Base-by-base conservation (phyloP, 169 alveolate genomes). In the Plasmodium knowlesi region DNA sequence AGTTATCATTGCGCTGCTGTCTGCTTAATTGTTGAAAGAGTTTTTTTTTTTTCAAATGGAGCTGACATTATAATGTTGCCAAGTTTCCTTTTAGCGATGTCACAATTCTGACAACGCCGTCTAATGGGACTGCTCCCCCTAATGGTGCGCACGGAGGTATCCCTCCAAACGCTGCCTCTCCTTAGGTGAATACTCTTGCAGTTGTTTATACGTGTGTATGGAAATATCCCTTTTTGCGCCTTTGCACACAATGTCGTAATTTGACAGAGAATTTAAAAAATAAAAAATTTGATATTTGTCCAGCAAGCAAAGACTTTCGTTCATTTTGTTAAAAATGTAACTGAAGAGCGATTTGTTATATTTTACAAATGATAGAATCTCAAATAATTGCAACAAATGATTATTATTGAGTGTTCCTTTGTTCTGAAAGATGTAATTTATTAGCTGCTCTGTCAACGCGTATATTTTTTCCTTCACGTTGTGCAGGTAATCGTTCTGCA, bases 291-390 rank as follows among this genome's bases (percentile, higher is more conserved):
- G 86, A 73, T 91, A 82, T 91, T 91, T 91, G 67, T 80, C 81
- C 57, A 91, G 61, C 39, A 91, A 54, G 72, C 84, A 91, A 37
- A 91, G 82, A 39, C 39, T 82, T 41, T 74, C 76, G 22, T 28
- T 91, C 78, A 91, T 81, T 91, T 71, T 43, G 46, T 91, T 81
- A 39, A 91, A 81, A 28, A 91, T 91, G 67, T 74, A 91, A 78
- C 92, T 46, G 84, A 91, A 91, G 37, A 91, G 46, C 16, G 12
- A n/a, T 82, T 91, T 91, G 37, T 91, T 91, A 82, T 91, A 91
- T 70, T 91, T 80, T 34, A 91, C 83, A 82, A 32, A 91, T 46
- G 95, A 91, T 1, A 91, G 61, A 30, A 91, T 82, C 83, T 91
- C 95, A 37, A 91, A 82, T 30, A 91, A 50, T 72, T 81, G 92